Conservation (phyloP, 2,329 filamentous ascomycete genomes). For the Phyllosticta paracitricarpa region DNA sequence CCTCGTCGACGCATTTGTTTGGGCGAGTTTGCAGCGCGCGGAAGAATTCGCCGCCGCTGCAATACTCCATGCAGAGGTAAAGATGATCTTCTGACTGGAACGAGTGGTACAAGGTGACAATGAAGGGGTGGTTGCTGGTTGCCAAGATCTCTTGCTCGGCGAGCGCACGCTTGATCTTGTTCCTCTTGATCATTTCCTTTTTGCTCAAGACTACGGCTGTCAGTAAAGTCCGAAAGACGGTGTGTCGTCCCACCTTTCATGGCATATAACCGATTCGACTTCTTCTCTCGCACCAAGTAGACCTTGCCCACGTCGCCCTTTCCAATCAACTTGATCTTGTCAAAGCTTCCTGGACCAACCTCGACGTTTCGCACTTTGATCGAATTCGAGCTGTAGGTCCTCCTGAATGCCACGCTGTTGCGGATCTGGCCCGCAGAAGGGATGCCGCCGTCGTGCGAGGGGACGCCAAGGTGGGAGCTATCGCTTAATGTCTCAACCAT, state of each 20-base stretch:
- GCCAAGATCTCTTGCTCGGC: conserved; percentile 97
- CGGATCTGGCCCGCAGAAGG: conserved; percentile 56
- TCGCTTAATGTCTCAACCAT: conserved; percentile 38
- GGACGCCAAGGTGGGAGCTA: conserved; percentile 26
- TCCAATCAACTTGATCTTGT: conserved; percentile 99
- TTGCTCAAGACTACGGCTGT: conserved; percentile 74
- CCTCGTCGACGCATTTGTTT: conserved; percentile 94
- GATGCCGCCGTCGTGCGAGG: conserved; percentile 44
- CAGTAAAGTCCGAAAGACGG: conserved; percentile 14
- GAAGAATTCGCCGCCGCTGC: conserved; percentile 97
- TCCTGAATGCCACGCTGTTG: conserved; percentile 64
- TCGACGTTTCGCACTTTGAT: conserved; percentile 98
- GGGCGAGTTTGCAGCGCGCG: conserved; percentile 89
- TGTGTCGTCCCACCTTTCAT: conserved; percentile 72
- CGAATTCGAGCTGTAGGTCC: conserved; percentile 97
- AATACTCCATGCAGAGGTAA: conserved; percentile 99
- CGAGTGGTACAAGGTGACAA: conserved; percentile 95
- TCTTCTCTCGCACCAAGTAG: conserved; percentile 95
- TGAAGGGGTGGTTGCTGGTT: conserved; percentile 98
- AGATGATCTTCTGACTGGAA: conserved; percentile 98
- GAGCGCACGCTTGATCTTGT: conserved; percentile 97
- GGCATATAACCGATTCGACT: conserved; percentile 86
- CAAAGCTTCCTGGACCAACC: conserved; percentile 88
- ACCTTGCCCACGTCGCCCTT: conserved; percentile 99
- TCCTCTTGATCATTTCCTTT: conserved; percentile 99